Percentiles rank a stretch among this genome's conserved stretches.
Evolutionary conservation across 2,329 filamentous ascomycete species (phyloP).

Genomic region (Sarocladium oryzae): DNA sequence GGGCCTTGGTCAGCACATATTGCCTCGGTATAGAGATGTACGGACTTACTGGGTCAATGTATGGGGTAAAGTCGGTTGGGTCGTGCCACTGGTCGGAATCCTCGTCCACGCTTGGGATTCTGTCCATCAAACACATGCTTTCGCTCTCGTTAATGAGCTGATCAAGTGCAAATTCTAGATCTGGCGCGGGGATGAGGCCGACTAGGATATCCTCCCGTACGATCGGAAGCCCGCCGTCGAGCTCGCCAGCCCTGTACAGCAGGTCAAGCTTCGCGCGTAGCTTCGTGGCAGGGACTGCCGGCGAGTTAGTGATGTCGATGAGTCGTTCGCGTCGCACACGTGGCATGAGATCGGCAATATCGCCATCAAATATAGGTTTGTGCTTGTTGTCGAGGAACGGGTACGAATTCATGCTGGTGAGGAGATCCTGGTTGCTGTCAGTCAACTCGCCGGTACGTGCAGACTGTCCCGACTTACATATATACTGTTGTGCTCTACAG

Average conservation of each 20-base stretch:
- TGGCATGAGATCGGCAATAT: slow-evolving; percentile 80
- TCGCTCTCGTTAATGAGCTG: slow-evolving; percentile 69
- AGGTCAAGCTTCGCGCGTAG: slow-evolving; percentile 76
- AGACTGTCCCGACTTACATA: slow-evolving; percentile 57
- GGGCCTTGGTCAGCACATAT: slow-evolving; percentile 12
- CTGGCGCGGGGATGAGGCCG: slow-evolving; percentile 86
- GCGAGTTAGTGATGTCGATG: slow-evolving; percentile 83
- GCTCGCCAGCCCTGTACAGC: slow-evolving; percentile 77
- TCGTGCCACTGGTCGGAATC: slow-evolving; percentile 51
- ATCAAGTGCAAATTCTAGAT: slow-evolving; percentile 89
- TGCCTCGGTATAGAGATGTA: not conserved
- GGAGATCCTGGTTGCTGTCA: slow-evolving; percentile 56
- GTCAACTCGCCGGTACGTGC: slow-evolving; percentile 1
- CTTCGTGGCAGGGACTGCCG: slow-evolving; percentile 68
- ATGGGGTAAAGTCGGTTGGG: slow-evolving; percentile 80
- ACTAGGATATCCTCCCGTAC: slow-evolving; percentile 72
- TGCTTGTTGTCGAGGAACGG: slow-evolving; percentile 97
- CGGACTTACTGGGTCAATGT: slow-evolving; percentile 71
- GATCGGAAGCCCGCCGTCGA: slow-evolving; percentile 88
- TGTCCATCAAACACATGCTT: slow-evolving; percentile 75
- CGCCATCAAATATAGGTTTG: slow-evolving; percentile 82
- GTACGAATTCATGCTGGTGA: slow-evolving; percentile 96
- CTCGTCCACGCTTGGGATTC: slow-evolving; percentile 56
- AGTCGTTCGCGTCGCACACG: slow-evolving; percentile 67
- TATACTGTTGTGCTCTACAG: slow-evolving; percentile 88